phyloP scores from a whole-genome alignment of 768 basidiomycete genomes.

The Phanerodontia chrysosporium region DNA sequence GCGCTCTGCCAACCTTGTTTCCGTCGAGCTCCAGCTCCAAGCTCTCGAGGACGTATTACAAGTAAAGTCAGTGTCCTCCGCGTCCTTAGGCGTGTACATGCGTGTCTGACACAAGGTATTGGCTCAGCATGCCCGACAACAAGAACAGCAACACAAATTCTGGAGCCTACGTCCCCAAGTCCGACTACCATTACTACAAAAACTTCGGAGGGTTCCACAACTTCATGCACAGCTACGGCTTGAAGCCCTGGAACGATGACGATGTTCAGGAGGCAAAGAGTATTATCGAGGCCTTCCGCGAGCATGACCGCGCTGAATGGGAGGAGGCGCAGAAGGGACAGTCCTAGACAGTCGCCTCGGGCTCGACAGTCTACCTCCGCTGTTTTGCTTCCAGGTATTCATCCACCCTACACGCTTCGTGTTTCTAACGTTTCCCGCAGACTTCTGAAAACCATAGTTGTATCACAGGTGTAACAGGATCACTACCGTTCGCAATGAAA shows the following conservation, averaged over 20 bases:
- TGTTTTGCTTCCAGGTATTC: too few relatives aligned
- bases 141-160: not conserved
- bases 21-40: too few relatives aligned
- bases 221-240: slow-evolving; percentile 18
- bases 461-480: too few relatives aligned
- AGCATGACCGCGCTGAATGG: not conserved
- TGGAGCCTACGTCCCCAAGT: not conserved
- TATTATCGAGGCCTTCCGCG: slow-evolving; percentile 13
- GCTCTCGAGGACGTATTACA: too few relatives aligned
- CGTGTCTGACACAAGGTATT: too few relatives aligned
- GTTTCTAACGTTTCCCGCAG: too few relatives aligned
- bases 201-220: slow-evolving; percentile 13
- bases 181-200: slow-evolving; percentile 2
- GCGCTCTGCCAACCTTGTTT: not conserved
- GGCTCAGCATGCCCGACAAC: not conserved
- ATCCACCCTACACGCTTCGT: not conserved
- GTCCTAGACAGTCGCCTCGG: not conserved
- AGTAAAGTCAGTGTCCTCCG: too few relatives aligned
- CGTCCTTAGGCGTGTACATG: too few relatives aligned
- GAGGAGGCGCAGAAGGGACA: not conserved
- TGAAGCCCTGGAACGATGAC: slow-evolving; percentile 17
- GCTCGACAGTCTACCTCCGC: not conserved
- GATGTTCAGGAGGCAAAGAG: slow-evolving; percentile 17
- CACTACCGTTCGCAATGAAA: too few relatives aligned
- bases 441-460: too few relatives aligned